Evolutionary conservation across 495 filamentous ascomycete genomes (phyloP).

Genomic region (Neurospora sp.): DNA sequence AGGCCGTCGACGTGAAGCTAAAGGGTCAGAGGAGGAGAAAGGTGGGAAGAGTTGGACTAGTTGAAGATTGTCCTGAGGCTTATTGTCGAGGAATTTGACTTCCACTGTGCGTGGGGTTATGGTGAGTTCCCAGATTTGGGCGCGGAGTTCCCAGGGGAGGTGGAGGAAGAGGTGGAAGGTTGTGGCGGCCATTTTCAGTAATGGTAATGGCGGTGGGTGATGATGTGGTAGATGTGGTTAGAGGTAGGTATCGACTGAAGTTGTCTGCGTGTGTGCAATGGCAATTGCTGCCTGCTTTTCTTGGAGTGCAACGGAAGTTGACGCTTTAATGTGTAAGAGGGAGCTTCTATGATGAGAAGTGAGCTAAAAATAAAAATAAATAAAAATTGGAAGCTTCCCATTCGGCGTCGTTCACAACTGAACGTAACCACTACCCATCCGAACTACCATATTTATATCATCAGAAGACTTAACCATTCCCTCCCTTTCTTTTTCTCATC

Average conservation of each 20-base stretch:
- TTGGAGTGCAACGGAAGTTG: neutral
- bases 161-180: slow-evolving; percentile 4
- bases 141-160: slow-evolving; percentile 13
- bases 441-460: no score
- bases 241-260: neutral
- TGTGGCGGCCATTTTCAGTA: neutral
- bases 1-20: neutral
- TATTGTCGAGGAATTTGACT: neutral
- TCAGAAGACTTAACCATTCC: no score
- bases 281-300: neutral
- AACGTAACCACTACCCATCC: no score
- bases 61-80: no score
- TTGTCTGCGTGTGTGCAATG: neutral
- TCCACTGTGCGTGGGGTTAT: neutral
- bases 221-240: neutral
- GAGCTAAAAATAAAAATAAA: no score
- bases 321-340: neutral
- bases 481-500: no score
- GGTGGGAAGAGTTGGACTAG: neutral
- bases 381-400: no score
- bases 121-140: slow-evolving; percentile 9
- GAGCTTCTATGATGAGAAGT: no score
- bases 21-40: neutral
- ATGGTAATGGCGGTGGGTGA: neutral
- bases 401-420: no score